Evolutionary conservation across 495 filamentous ascomycete genomes (phyloP).

Genomic region (Filosporella fistucella): DNA sequence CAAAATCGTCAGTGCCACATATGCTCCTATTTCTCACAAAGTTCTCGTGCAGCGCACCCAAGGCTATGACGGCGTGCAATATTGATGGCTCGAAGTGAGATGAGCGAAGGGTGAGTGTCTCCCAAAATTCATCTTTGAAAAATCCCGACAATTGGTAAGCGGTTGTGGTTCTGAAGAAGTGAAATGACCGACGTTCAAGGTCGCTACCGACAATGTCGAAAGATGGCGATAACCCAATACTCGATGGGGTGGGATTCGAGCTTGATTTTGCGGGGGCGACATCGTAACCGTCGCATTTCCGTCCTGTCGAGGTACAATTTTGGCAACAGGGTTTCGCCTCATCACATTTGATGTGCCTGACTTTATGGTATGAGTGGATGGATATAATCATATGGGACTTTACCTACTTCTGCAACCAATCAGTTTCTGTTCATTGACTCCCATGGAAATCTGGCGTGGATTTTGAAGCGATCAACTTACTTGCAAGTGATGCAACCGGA

Average conservation of each 20-base stretch:
- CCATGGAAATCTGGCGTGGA: too few relatives aligned
- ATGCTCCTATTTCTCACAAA: slow-evolving; percentile 5
- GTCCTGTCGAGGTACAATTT: slow-evolving; percentile 25
- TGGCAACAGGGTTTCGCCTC: slow-evolving; percentile 24
- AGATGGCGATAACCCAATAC: too few relatives aligned
- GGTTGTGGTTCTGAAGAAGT: slow-evolving; percentile 12
- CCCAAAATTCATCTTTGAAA: slow-evolving; percentile 44
- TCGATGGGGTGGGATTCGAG: too few relatives aligned
- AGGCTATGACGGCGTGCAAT: slow-evolving; percentile 15
- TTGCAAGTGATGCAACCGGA: slow-evolving; percentile 19
- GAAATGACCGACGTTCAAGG: slow-evolving; percentile 14
- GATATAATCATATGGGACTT: neutral
- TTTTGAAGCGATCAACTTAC: slow-evolving; percentile 1
- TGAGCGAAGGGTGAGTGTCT: slow-evolving; percentile 32
- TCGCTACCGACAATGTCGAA: too few relatives aligned
- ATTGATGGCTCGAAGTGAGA: slow-evolving; percentile 18
- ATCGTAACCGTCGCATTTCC: slow-evolving; percentile 24
- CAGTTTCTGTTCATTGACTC: neutral
- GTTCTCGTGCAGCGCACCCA: slow-evolving; percentile 19
- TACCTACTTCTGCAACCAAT: slow-evolving; percentile 1
- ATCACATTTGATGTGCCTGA: slow-evolving; percentile 28
- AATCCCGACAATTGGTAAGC: slow-evolving; percentile 31
- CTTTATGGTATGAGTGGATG: slow-evolving; percentile 11
- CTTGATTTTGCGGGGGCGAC: neutral
- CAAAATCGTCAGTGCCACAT: slow-evolving; percentile 9